Evolutionary conservation across 768 basidiomycete species (phyloP), one percentile per base, ranked within the genome.

Genomic region (Termitomyces titanicus): DNA sequence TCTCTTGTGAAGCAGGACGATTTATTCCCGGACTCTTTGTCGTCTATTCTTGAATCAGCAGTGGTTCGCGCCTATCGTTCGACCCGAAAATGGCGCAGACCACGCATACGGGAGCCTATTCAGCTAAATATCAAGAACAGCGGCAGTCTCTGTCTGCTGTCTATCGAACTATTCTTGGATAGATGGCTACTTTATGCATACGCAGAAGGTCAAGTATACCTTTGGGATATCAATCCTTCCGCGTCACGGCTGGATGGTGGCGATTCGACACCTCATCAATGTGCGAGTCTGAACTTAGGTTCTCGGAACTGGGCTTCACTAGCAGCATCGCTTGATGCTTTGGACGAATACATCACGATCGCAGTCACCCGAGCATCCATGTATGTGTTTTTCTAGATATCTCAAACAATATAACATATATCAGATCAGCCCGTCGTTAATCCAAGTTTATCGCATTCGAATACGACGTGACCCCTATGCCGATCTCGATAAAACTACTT

Each of bases 131-230:
- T 50, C 2, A 54, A 37, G n/a, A 27, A 15, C 13, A 55, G 57
- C 5, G 33, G 25, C 1, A 7, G 18, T 31, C 20, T 31, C 18
- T 46, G 57, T 1, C 59, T 79, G 11, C 60, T 78, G 20, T 69
- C 69, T 5, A 56, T 82, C 40, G 65, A 77, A 43, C 55, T 80
- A 8, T 68, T 78, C 51, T 57, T 73, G 33, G 80, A 81, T 47
- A 65, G 74, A 37, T 83, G 78, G 79, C 65, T 83, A 18, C 61
- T 82, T 12, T 70, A 72, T 12, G 66, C 78, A 3, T 79, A 77
- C 56, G 62, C 62, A 17, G 75, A 78, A 54, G 76, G 79, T 3
- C 54, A 67, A 1, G 59, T 78, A 2, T 68, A 75, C 45, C 61
- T 82, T 0, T 80, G 78, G 72, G 78, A 81, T 59, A 60, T 71